Conservation (phyloP, 2,329 filamentous ascomycete species). For the Pezicula radicicola region DNA sequence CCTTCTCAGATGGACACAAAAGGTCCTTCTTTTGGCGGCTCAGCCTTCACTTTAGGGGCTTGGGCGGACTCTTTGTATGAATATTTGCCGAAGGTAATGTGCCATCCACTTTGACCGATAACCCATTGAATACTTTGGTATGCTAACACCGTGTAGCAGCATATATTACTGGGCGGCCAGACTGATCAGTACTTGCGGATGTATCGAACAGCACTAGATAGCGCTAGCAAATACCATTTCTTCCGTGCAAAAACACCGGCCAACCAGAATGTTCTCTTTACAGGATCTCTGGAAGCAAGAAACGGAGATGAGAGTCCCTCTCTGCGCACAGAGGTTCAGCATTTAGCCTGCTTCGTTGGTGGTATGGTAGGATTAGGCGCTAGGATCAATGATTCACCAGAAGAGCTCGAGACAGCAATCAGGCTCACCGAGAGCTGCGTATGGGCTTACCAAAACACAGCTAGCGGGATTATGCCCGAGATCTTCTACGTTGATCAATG, state of each 20-base stretch:
- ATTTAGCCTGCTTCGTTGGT: constrained; percentile 45
- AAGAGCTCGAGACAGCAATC: constrained; percentile 44
- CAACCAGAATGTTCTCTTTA: constrained; percentile 60
- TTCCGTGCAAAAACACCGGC: constrained; percentile 66
- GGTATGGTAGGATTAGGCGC: constrained; percentile 45
- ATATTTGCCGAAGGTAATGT: constrained; percentile 56
- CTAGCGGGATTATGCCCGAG: constrained; percentile 58
- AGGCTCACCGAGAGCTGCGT: constrained; percentile 52
- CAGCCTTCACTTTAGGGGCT: constrained; percentile 33
- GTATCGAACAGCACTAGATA: constrained; percentile 59
- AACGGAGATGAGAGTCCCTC: constrained; percentile 6
- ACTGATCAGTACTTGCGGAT: constrained; percentile 59
- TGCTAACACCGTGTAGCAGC: constrained; percentile 47
- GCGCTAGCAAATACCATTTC: constrained; percentile 59
- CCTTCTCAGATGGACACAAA: constrained; percentile 60
- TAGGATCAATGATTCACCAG: constrained; percentile 40
- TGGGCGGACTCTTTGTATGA: constrained; percentile 47
- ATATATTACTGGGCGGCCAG: constrained; percentile 1
- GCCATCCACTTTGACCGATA: not conserved
- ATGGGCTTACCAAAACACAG: constrained; percentile 54
- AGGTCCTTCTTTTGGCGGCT: not conserved
- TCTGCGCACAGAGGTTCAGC: constrained; percentile 36
- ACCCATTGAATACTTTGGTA: constrained; percentile 29
- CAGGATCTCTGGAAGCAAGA: constrained; percentile 36
- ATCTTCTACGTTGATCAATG: constrained; percentile 44